phyloP scores from a whole-genome alignment of 306 rosid species.

The Gastrolobium bilobum region DNA sequence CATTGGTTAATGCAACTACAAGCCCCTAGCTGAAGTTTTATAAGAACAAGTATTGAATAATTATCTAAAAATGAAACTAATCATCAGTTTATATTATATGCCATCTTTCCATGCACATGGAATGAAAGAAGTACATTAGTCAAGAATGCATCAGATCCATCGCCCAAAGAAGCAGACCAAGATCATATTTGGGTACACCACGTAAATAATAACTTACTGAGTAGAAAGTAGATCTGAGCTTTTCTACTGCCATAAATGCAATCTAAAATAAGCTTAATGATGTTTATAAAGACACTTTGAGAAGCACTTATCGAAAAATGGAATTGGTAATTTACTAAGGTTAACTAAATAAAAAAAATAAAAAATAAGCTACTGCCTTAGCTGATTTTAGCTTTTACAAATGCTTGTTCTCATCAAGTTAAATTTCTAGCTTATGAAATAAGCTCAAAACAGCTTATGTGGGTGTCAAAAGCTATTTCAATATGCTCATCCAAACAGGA shows the following conservation, averaged over 20 bases:
- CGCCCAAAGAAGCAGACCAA: background rate
- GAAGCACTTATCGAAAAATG: background rate
- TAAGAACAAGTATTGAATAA: background rate
- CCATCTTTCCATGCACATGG: conserved; percentile 34
- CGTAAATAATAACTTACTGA: background rate
- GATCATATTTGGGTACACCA: conserved; percentile 1
- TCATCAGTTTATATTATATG: background rate
- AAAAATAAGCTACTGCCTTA: background rate
- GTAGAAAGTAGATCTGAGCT: conserved; percentile 23
- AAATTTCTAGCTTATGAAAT: conserved; percentile 10
- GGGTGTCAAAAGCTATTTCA: conserved; percentile 19
- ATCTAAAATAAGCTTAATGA: background rate
- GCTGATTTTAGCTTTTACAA: conserved; percentile 1
- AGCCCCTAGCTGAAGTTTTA: background rate
- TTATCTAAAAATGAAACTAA: conserved; percentile 15
- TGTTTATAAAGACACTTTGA: conserved; percentile 1
- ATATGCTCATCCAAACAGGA: conserved; percentile 21
- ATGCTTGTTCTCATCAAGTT: background rate
- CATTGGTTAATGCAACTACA: conserved; percentile 32
- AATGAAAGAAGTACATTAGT: conserved; percentile 10
- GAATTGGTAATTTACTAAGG: background rate
- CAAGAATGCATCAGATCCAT: conserved; percentile 17
- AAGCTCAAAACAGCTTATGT: background rate
- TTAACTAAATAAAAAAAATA: background rate
- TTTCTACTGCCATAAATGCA: background rate